These are phyloP conservation scores for Penicillium salamii DNA, from an alignment of 495 filamentous ascomycete genomes.

Conservation along the genomic window DNA sequence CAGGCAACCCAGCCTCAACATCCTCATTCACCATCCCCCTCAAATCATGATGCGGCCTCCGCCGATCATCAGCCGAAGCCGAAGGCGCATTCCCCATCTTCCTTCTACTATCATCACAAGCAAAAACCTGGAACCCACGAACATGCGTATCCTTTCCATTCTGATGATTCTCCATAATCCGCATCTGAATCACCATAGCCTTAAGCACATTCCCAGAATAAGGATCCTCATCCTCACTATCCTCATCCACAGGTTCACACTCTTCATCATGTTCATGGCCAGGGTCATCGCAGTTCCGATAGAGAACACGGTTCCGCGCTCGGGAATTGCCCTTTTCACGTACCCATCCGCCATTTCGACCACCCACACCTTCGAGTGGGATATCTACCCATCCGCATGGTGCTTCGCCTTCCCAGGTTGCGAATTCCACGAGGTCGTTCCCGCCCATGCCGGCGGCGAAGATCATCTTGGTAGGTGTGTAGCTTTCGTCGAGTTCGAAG, in stretches of 20 bases:
- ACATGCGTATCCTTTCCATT: slow-evolving; percentile 99
- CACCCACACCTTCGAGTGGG: slow-evolving; percentile 63
- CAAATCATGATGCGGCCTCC: slow-evolving; percentile 26
- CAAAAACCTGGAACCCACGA: slow-evolving; percentile 88
- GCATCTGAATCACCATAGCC: slow-evolving; percentile 82
- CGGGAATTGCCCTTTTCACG: too few species aligned
- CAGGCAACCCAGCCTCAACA: slow-evolving; percentile 21
- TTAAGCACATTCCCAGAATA: slow-evolving; percentile 68
- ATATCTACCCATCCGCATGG: slow-evolving; percentile 91
- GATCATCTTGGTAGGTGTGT: slow-evolving; percentile 91
- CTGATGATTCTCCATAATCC: slow-evolving; percentile 92
- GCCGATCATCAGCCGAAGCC: slow-evolving; percentile 35
- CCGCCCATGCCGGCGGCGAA: slow-evolving; percentile 83
- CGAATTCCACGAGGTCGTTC: slow-evolving; percentile 83
- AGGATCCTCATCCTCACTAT: slow-evolving; percentile 18
- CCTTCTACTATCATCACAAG: slow-evolving; percentile 55
- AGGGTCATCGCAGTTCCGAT: slow-evolving; percentile 2
- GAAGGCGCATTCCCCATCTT: slow-evolving; percentile 34
- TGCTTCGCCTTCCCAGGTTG: slow-evolving; percentile 67
- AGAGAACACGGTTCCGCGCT: too few species aligned
- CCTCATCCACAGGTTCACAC: background rate
- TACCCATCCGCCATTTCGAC: slow-evolving; percentile 41
- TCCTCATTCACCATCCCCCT: slow-evolving; percentile 20
- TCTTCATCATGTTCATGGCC: slow-evolving; percentile 1
- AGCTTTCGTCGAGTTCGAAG: slow-evolving; percentile 87